phyloP scores from a whole-genome alignment of 192 early-diverging fungal genomes.

The Coemansia sp. region DNA sequence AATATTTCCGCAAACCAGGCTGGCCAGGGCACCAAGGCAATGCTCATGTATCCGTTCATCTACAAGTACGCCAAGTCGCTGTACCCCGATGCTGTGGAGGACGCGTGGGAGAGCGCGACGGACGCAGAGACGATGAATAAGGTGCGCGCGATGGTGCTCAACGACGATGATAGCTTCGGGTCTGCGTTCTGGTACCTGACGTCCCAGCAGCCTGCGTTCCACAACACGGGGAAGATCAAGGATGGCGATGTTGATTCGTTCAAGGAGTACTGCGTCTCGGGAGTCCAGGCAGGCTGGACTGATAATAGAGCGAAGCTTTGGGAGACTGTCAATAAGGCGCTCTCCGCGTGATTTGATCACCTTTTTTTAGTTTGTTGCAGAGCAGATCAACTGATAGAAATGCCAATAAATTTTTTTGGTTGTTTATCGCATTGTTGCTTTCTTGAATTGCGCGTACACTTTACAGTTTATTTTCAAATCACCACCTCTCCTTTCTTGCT shows the following conservation, averaged over 20 bases:
- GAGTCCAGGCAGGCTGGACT: slow-evolving; percentile 27
- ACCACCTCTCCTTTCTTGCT: too few relatives aligned
- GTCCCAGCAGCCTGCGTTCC: slow-evolving; percentile 13
- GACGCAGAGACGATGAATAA: slow-evolving; percentile 7
- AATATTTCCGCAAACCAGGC: slow-evolving; percentile 10
- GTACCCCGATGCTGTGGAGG: slow-evolving; percentile 4
- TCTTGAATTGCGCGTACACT: not conserved
- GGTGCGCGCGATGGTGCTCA: slow-evolving; percentile 41
- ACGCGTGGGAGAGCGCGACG: not conserved
- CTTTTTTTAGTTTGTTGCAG: not conserved
- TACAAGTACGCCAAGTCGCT: slow-evolving; percentile 26
- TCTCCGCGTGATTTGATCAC: slow-evolving; percentile 7
- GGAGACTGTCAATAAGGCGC: slow-evolving; percentile 26
- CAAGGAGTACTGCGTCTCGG: slow-evolving; percentile 35
- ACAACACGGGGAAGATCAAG: slow-evolving; percentile 23
- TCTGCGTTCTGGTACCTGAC: slow-evolving; percentile 47
- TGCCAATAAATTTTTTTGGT: not conserved
- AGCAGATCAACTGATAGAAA: too few relatives aligned
- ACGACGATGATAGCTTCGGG: slow-evolving; percentile 51
- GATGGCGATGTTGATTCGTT: slow-evolving; percentile 34
- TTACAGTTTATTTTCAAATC: slow-evolving; percentile 1
- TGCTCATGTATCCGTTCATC: slow-evolving; percentile 29
- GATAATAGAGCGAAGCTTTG: slow-evolving; percentile 14
- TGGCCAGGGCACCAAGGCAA: slow-evolving; percentile 36
- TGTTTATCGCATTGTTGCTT: not conserved